Conservation (phyloP, 2,329 filamentous ascomycete genomes). For the Coniella lustricola region DNA sequence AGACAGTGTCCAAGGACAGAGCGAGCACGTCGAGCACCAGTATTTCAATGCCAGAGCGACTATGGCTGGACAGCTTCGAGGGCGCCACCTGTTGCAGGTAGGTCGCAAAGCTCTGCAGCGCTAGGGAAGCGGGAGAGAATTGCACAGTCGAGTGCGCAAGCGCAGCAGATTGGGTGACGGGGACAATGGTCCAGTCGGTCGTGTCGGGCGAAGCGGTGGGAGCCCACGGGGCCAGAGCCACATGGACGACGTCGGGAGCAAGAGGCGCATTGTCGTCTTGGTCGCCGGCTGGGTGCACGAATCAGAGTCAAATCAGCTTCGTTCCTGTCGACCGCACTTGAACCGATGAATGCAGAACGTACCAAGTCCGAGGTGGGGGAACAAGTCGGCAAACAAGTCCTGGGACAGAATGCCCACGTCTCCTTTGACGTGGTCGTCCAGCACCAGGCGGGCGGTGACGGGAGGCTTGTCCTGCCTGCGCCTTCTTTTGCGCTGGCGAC, state of each 20-base stretch:
- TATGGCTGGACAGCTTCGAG: slow-evolving; percentile 65
- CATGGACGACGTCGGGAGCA: slow-evolving; percentile 44
- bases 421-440: slow-evolving; percentile 79
- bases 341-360: slow-evolving; percentile 28
- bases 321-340: background rate
- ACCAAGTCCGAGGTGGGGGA: slow-evolving; percentile 54
- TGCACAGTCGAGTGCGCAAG: slow-evolving; percentile 73
- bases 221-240: slow-evolving; percentile 69
- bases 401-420: slow-evolving; percentile 82
- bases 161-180: slow-evolving; percentile 57
- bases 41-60: slow-evolving; percentile 75
- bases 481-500: slow-evolving; percentile 41
- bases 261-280: slow-evolving; percentile 5
- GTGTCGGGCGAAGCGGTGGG: slow-evolving; percentile 52
- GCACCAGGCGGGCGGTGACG: slow-evolving; percentile 69
- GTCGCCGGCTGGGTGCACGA: slow-evolving; percentile 1
- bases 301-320: slow-evolving; percentile 6
- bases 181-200: slow-evolving; percentile 77
- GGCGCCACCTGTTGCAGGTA: slow-evolving; percentile 66
- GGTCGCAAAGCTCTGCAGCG: slow-evolving; percentile 72
- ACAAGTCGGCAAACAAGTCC: slow-evolving; percentile 76
- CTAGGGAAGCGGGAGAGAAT: slow-evolving; percentile 64
- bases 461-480: slow-evolving; percentile 64
- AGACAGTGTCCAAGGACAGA: slow-evolving; percentile 74
- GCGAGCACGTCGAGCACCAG: slow-evolving; percentile 74